A percentile compares a stretch with the other conserved stretches of the same genome.
Evolutionary conservation across 139 green algal species (phyloP).

Genomic region (Penium margaritaceum): DNA sequence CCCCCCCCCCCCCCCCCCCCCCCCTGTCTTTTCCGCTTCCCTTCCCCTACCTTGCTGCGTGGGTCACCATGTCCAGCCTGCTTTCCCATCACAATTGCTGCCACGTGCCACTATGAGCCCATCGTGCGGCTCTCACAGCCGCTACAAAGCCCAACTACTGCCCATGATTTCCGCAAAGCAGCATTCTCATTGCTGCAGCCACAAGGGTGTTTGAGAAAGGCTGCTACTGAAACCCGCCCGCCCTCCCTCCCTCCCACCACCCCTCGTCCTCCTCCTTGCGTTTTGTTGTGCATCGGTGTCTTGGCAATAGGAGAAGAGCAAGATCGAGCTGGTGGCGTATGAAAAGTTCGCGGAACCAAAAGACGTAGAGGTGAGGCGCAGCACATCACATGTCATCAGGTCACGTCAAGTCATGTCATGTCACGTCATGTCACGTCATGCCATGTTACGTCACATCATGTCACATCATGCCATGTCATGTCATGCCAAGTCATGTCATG

Average conservation of each 20-base stretch:
- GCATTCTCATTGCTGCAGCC: too few species aligned
- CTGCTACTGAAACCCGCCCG: not conserved
- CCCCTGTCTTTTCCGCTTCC: too few species aligned
- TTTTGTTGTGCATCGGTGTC: too few species aligned
- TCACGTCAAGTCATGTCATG: not conserved
- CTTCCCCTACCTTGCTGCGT: too few species aligned
- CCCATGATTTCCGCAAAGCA: too few species aligned
- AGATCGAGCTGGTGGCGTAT: constrained; percentile 34
- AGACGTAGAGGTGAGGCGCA: constrained; percentile 17
- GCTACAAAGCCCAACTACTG: too few species aligned
- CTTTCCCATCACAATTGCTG: too few species aligned
- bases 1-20: too few species aligned
- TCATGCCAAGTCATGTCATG: not conserved
- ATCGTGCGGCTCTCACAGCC: too few species aligned
- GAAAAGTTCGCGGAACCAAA: constrained; percentile 38
- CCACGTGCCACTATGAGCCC: too few species aligned
- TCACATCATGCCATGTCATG: not conserved
- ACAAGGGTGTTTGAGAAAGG: too few species aligned
- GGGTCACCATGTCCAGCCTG: too few species aligned
- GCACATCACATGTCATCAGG: not conserved
- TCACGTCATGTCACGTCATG: not conserved
- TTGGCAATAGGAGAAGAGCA: constrained; percentile 30
- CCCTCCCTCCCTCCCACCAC: not conserved
- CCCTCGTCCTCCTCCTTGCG: not conserved
- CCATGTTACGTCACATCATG: not conserved